phyloP scores from a whole-genome alignment of 768 basidiomycete species.

The Brasilioporus rufonigricans region DNA sequence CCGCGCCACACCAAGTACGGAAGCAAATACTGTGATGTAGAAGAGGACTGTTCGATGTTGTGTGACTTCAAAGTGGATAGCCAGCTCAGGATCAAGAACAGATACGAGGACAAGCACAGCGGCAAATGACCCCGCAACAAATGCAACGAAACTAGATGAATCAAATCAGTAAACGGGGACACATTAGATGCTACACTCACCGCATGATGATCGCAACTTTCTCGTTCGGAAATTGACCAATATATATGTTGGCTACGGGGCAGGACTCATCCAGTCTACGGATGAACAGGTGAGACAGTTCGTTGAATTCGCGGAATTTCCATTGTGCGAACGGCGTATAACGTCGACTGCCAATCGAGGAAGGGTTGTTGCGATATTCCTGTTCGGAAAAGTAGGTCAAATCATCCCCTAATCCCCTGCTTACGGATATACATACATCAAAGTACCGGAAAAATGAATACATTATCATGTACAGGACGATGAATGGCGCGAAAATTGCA shows the following conservation, averaged over 20 bases:
- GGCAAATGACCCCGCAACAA: slow-evolving; percentile 94
- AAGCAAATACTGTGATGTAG: slow-evolving; percentile 86
- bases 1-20: slow-evolving; percentile 82
- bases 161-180: not conserved
- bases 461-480: slow-evolving; percentile 93
- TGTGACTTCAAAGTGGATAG: slow-evolving; percentile 93
- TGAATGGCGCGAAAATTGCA: slow-evolving; percentile 94
- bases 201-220: slow-evolving; percentile 87
- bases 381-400: slow-evolving; percentile 30
- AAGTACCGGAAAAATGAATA: slow-evolving; percentile 99
- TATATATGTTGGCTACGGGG: slow-evolving; percentile 89
- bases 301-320: slow-evolving; percentile 99
- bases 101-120: slow-evolving; percentile 93
- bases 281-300: slow-evolving; percentile 89
- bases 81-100: slow-evolving; percentile 89
- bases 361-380: slow-evolving; percentile 99
- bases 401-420: not conserved
- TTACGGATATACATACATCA: slow-evolving; percentile 57
- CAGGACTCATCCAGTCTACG: slow-evolving; percentile 86
- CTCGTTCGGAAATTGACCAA: slow-evolving; percentile 97
- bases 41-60: slow-evolving; percentile 91
- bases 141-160: slow-evolving; percentile 82
- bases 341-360: slow-evolving; percentile 85
- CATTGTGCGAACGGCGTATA: slow-evolving; percentile 96
- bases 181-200: slow-evolving; percentile 41